Base-by-base conservation (phyloP, 352 stramenopile genomes). In the Pythium utonaiense region DNA sequence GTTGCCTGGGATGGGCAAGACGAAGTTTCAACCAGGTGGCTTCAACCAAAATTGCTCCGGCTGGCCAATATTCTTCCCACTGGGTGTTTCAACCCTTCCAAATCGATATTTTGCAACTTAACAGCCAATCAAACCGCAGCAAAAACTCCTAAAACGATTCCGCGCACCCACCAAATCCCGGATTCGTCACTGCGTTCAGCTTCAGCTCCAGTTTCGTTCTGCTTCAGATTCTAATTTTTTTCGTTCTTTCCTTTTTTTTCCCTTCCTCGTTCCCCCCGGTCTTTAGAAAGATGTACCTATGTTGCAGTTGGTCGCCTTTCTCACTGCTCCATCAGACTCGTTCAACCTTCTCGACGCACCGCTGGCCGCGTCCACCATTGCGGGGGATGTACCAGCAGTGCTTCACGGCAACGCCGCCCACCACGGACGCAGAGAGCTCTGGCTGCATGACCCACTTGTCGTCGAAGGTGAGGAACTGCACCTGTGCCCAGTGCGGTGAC, bases 381-480 rank as follows among this genome's bases (percentile, higher is more conserved):
- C 69, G 55, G 0, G 80, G 82, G 21, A 91, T 77, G 62, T 78
- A 88, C 77, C 78, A 93, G 70, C 84, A 93, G 70, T 93, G 82
- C 65, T 83, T 79, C 6, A 74, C 78, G 6, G 69, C 73, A 14
- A 92, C 71, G 28, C 83, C 82, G 52, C 77, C 77, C 3, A 75
- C 53, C 13, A 48, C 77, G n/a, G 79, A 73, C 8, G 64, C 69
- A 42, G 64, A 71, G 36, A 90, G 73, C 49, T 73, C 72, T 50
- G 86, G 73, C 1, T 69, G 62, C 52, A 89, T 90, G 22, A 61
- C 62, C 84, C 84, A 93, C 45, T 61, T 73, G 33, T 74, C 53
- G 70, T 92, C 82, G 19, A 78, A 72, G 41, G 81, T 92, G 49
- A 87, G 69, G 62, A 85, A 93, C 51, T 80, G 80, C 38, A 90